phyloP scores from a whole-genome alignment of 352 stramenopile species.

The Peronosclerospora sorghi region DNA sequence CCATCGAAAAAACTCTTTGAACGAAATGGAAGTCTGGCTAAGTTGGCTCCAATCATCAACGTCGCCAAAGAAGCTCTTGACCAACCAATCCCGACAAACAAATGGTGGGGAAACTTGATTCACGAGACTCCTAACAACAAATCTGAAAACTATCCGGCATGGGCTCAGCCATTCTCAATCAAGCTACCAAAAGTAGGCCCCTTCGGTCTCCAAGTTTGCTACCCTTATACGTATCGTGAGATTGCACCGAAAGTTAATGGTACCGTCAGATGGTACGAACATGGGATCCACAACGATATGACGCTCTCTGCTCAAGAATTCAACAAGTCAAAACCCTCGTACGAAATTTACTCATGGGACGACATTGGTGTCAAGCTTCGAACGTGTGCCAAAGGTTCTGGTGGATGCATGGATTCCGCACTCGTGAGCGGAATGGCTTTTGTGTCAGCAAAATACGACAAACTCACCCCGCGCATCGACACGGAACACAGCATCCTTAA shows the following conservation, averaged over 20 bases:
- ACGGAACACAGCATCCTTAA: slow-evolving; percentile 39
- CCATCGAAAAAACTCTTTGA: slow-evolving; percentile 35
- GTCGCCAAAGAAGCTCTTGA: slow-evolving; percentile 34
- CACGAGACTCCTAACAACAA: slow-evolving; percentile 31
- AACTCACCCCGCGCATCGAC: slow-evolving; percentile 38
- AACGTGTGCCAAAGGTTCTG: slow-evolving; percentile 24
- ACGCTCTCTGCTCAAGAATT: slow-evolving; percentile 56
- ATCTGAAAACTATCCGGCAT: slow-evolving; percentile 33
- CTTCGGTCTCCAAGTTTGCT: slow-evolving; percentile 43
- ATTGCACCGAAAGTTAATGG: slow-evolving; percentile 31
- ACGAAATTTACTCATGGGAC: slow-evolving; percentile 53
- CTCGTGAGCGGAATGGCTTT: slow-evolving; percentile 70
- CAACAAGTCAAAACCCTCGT: slow-evolving; percentile 34
- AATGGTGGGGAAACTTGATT: slow-evolving; percentile 77
- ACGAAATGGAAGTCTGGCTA: slow-evolving; percentile 28
- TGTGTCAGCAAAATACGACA: slow-evolving; percentile 46
- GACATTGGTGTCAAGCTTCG: slow-evolving; percentile 49
- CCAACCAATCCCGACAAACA: slow-evolving; percentile 62
- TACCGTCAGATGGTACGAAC: slow-evolving; percentile 46
- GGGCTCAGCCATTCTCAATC: slow-evolving; percentile 59
- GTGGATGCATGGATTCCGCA: slow-evolving; percentile 39
- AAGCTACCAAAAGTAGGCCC: slow-evolving; percentile 34
- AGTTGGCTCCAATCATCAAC: slow-evolving; percentile 50
- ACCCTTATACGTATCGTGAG: slow-evolving; percentile 48
- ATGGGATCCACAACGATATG: slow-evolving; percentile 55